Base-by-base conservation (phyloP, 441 rosid species). In the Pelargonium fulgidum region DNA sequence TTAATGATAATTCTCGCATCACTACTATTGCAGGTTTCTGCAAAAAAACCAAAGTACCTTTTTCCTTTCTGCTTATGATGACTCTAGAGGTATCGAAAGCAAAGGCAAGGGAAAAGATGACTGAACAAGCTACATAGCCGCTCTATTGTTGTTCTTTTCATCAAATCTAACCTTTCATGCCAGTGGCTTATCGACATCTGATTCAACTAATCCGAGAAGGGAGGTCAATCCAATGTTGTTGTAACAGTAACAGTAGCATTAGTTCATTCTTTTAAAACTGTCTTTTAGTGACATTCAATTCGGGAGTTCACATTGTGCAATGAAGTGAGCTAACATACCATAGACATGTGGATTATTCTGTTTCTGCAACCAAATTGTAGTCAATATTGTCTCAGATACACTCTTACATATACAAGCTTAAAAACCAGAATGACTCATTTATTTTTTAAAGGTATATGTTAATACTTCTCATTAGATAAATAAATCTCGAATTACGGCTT, bases 11-110 rank as follows among this genome's bases (percentile, higher is more conserved):
- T 29, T 29, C 36, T 29, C 36, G 0, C 4, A 29, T 29, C 36
- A 29, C 36, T 29, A 29, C 36, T 29, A 29, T 29, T 29, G 36
- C 84, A 93, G 99, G 79, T 93, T 85, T 73, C 76, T 93, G 79
- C 97, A 91, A 81, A 93, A 89, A 84, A 91, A 93, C 70, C 99
- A 93, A 70, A 83, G 86, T 70, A 81, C 78, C 7, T 88, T 85
- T 79, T 88, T 91, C 85, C 83, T 82, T 16, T 77, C 95, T 36
- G 83, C 90, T 7, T 88, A 93, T 45, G 95, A 89, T 41, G 89
- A 77, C 7, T 74, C 82, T 54, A 84, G 68, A 78, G 79, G 68
- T 71, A 73, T 80, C 9, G 94, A 88, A 70, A 78, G 80, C 64
- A 87, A 88, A 84, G 93, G 86, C 77, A 91, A 91, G 81, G 88